Base-by-base conservation (phyloP, 345 rosid species). In the Luvunga scandens region DNA sequence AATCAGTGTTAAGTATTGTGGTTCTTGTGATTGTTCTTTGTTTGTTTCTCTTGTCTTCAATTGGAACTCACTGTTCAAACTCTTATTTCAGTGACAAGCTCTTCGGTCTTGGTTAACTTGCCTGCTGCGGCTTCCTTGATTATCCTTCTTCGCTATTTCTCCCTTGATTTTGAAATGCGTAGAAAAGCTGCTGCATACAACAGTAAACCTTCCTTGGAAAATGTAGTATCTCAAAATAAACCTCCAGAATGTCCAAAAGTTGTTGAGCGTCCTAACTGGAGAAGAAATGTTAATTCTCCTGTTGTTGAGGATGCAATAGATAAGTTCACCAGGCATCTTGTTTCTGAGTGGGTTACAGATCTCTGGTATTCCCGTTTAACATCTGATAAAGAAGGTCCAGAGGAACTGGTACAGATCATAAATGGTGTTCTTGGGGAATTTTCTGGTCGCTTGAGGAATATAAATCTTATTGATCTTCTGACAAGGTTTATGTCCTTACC, bases 331-430 rank as follows among this genome's bases (percentile, higher is more conserved):
- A 91, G 94, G 80, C 98, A 88, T 87, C 85, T 93, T 57, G 76
- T 94, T 77, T 91, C 98, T 36, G 99, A 97, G 86, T 97, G 98
- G 98, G 89, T 97, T 28, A 66, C 95, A 53, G 95, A 91, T 88
- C 89, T 94, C 13, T 97, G 99, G 99, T 97, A 97, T 85, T 87
- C 91, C 69, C 95, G 93, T 59, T 76, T 97, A 79, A 97, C 99
- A 66, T 86, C 93, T 72, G 99, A 97, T 86, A 87, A 76, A 80
- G 87, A 93, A 83, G 98, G 94, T 42, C 99, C 99, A 25, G 99
- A 90, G 78, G 99, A 94, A 72, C 84, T 97, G 81, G 90, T 90
- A 63, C 88, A 71, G 79, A 86, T 94, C 72, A 86, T 94, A 22
- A 94, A 92, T 79, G 86, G 87, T 77, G 95, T 87, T 85, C 86